phyloP scores from a whole-genome alignment of 2,329 filamentous ascomycete species.

The Magnaporthales sp. region DNA sequence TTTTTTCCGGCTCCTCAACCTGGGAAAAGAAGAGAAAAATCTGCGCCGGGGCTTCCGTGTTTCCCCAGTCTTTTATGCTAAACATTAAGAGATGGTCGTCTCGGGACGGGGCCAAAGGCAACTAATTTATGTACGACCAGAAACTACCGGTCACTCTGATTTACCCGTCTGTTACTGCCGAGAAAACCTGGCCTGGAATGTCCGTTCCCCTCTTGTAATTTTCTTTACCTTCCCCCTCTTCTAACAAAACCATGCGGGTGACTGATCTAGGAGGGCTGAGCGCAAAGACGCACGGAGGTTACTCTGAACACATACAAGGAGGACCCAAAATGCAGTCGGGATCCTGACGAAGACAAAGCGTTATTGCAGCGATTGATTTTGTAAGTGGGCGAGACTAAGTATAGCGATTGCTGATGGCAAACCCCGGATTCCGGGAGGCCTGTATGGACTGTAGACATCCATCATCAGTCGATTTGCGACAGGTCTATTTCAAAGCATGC shows the following conservation, averaged over 20 bases:
- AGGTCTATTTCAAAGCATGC: neutral
- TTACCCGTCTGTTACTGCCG: conserved; percentile 15
- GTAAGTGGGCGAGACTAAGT: neutral
- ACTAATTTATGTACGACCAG: neutral
- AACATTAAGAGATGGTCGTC: neutral
- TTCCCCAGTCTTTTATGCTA: neutral
- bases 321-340: neutral
- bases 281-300: neutral
- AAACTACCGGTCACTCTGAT: conserved; percentile 4
- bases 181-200: conserved; percentile 5
- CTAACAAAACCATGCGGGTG: neutral
- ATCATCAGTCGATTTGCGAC: neutral
- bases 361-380: neutral
- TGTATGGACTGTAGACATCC: neutral
- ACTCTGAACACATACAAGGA: neutral
- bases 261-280: neutral
- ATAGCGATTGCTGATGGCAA: neutral
- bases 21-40: neutral
- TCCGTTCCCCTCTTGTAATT: neutral
- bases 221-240: neutral
- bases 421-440: neutral
- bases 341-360: neutral
- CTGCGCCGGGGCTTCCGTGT: neutral
- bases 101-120: neutral
- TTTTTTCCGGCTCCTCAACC: neutral